phyloP scores from a whole-genome alignment of 768 basidiomycete species.

The Rhodotorula paludigena region DNA sequence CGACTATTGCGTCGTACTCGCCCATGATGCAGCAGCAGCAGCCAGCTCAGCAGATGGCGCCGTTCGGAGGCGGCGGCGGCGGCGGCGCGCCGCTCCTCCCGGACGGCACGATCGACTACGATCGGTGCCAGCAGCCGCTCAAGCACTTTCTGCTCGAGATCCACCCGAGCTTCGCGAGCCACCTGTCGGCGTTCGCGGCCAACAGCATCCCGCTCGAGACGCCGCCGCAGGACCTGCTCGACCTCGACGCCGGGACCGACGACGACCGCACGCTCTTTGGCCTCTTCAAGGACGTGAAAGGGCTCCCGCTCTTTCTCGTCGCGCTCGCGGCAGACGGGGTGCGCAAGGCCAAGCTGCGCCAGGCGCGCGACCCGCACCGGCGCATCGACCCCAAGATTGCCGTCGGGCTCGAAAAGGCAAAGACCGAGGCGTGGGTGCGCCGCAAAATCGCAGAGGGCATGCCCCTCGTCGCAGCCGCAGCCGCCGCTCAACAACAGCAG shows the following conservation, averaged over 20 bases:
- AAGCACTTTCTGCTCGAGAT: slow-evolving; percentile 8
- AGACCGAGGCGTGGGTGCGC: neutral
- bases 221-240: neutral
- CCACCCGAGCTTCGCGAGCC: neutral
- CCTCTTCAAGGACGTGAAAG: slow-evolving; percentile 1
- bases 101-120: too few species aligned
- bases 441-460: neutral
- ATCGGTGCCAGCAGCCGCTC: slow-evolving; percentile 5
- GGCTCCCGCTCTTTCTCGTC: neutral
- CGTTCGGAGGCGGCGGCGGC: neutral
- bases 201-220: slow-evolving; percentile 3
- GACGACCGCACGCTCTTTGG: slow-evolving; percentile 8
- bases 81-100: neutral
- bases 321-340: slow-evolving; percentile 20
- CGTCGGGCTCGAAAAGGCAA: slow-evolving; percentile 4
- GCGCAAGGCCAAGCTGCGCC: slow-evolving; percentile 6
- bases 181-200: neutral
- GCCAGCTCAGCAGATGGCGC: too few species aligned
- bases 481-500: too few species aligned
- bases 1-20: too few species aligned
- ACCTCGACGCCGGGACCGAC: neutral
- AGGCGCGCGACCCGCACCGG: too few species aligned
- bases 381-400: neutral
- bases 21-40: too few species aligned
- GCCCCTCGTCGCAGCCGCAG: too few species aligned